These are phyloP conservation scores for Croton setiger DNA, from an alignment of 441 rosid species.

Conservation along the genomic window DNA sequence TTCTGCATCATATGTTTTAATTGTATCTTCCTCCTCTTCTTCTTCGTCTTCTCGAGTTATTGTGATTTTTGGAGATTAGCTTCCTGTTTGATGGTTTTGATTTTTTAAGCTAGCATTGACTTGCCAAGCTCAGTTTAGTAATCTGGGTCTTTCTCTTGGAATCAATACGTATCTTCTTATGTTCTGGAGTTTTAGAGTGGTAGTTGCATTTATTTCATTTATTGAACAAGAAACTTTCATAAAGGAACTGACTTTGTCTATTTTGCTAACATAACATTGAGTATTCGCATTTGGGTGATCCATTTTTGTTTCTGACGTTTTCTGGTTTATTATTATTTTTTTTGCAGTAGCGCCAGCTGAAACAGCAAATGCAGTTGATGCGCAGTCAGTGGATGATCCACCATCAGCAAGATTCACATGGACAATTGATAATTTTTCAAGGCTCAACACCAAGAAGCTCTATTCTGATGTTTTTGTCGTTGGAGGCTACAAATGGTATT, in stretches of 20 bases:
- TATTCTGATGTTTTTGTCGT: constrained; percentile 74
- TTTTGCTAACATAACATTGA: background rate
- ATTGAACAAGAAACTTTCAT: background rate
- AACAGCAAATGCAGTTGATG: constrained; percentile 53
- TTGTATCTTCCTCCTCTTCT: background rate
- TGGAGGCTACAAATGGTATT: constrained; percentile 83
- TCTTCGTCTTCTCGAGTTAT: background rate
- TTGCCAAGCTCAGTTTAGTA: background rate
- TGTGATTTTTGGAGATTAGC: background rate
- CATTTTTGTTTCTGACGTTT: constrained; percentile 5
- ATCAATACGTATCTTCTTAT: background rate
- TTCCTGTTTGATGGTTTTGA: background rate
- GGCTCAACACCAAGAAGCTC: constrained; percentile 78
- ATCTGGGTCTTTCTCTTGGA: background rate
- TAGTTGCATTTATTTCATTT: background rate
- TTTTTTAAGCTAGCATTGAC: background rate
- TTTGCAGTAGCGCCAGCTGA: constrained; percentile 48
- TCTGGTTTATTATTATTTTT: constrained; percentile 18
- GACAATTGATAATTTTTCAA: constrained; percentile 63
- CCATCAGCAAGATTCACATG: constrained; percentile 87
- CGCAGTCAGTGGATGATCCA: constrained; percentile 63
- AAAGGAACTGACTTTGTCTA: constrained; percentile 9
- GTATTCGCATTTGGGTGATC: background rate
- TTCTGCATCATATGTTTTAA: background rate
- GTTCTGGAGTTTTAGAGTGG: background rate